Evolutionary conservation across 2,329 filamentous ascomycete genomes (phyloP), one percentile per base, ranked within the genome.

Genomic region (Verticillium tricorpus): DNA sequence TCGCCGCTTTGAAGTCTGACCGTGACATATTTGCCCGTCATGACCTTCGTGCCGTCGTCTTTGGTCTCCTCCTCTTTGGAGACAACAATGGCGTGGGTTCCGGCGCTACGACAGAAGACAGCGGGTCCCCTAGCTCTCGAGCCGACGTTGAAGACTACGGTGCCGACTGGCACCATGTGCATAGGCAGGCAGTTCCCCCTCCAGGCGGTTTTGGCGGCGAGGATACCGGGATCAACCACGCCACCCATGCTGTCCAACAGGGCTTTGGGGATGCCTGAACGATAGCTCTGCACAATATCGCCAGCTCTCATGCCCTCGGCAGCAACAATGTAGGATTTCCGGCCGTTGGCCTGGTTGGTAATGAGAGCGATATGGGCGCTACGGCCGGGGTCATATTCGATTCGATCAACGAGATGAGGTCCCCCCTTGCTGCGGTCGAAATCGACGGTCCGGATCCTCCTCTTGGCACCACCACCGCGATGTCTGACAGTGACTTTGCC

Each of bases 131-230:
- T 89, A 35, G 85, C 84, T 5, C 87, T 83, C 31, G 89, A 91
- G 14, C 94, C 94, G 37, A 99, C 89, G 67, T 94, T 95, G 82
- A 90, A 97, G 59, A 99, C 87, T 52, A 92, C 86, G 2, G 93
- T 97, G n/a, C 95, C 94, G 45, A 97, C 85, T 1, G 95, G 96
- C 63, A 99, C 91, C 89, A 99, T 95, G 77, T 96, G 91, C 73
- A 99, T 82, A 15, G 95, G 95, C 68, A 99, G 78, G 74, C 95
- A 99, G 76, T 99, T 99, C 61, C 95, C 95, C 71, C 92, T 86
- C 80, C 93, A 93, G 1, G 93, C 93, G 28, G 96, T 99, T 80
- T 92, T 95, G 34, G 95, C 91, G 8, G 96, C 95, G 65, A 99
- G 80, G 74, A 99, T 92, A 89, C 96, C 96, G 12, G 94, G 93